A percentile compares a stretch with the other conserved stretches of the same genome.
phyloP scores from a whole-genome alignment of 805 yeast species.

The Candida silvatica region DNA sequence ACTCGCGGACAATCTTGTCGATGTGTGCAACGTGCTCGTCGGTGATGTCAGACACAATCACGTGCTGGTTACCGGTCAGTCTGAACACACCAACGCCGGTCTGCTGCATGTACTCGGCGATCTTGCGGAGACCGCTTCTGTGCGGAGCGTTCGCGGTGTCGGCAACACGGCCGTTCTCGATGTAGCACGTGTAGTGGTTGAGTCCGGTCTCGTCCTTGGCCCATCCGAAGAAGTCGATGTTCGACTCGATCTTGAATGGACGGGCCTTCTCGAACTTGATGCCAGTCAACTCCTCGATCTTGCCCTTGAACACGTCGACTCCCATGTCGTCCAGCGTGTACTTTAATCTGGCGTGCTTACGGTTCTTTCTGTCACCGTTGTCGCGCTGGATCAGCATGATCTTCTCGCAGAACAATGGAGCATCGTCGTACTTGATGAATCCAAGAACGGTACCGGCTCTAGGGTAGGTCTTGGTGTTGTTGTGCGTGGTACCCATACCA shows the following conservation, averaged over 20 bases:
- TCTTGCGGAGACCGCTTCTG: constrained; percentile 73
- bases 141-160: constrained; percentile 87
- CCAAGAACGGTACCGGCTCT: constrained; percentile 89
- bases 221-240: constrained; percentile 93
- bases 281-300: constrained; percentile 81
- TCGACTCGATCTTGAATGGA: constrained; percentile 73
- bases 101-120: constrained; percentile 61
- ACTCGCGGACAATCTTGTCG: constrained; percentile 57
- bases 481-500: constrained; percentile 98
- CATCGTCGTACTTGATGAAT: constrained; percentile 56
- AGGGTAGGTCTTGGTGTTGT: constrained; percentile 94
- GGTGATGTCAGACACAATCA: constrained; percentile 58
- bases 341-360: constrained; percentile 97
- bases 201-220: constrained; percentile 72
- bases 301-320: constrained; percentile 69
- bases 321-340: constrained; percentile 93
- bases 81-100: constrained; percentile 77
- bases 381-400: constrained; percentile 93
- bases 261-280: constrained; percentile 61
- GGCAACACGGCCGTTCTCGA: constrained; percentile 95
- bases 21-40: constrained; percentile 58
- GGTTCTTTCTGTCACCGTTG: constrained; percentile 87
- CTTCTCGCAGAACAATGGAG: constrained; percentile 77
- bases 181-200: constrained; percentile 88
- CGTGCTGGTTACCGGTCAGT: constrained; percentile 93